These are phyloP conservation scores for Metschnikowia reukaufii DNA, from an alignment of 805 yeast species.

Conservation along the genomic window DNA sequence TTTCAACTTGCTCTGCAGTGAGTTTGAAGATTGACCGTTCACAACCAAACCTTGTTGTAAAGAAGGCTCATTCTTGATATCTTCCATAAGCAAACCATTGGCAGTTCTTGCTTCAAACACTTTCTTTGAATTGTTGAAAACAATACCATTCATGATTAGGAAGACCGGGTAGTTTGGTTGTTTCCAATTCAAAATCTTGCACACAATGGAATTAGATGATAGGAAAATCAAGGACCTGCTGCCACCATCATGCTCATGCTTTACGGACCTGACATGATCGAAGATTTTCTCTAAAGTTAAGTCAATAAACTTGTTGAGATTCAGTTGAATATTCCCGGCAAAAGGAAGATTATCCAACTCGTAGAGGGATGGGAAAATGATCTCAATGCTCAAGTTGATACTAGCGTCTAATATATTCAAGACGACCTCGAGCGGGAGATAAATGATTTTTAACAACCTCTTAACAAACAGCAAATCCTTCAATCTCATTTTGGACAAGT, in stretches of 20 bases:
- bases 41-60: not conserved
- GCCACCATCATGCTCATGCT: constrained; percentile 17
- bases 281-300: constrained; percentile 68
- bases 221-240: constrained; percentile 75
- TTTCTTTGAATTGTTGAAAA: constrained; percentile 27
- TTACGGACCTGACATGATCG: constrained; percentile 62
- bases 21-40: not conserved
- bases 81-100: constrained; percentile 39
- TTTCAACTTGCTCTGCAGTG: constrained; percentile 12
- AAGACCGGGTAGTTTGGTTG: constrained; percentile 97
- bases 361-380: constrained; percentile 67
- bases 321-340: constrained; percentile 43
- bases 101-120: constrained; percentile 41
- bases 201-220: constrained; percentile 83
- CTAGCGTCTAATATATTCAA: constrained; percentile 54
- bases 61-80: constrained; percentile 11
- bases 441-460: constrained; percentile 45
- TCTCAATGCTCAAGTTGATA: constrained; percentile 70
- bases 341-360: constrained; percentile 42
- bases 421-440: constrained; percentile 60
- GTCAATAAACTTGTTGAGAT: constrained; percentile 76
- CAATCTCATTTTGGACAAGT: constrained; percentile 37
- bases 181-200: constrained; percentile 95
- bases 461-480: constrained; percentile 42
- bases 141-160: constrained; percentile 72